Evolutionary conservation across 2,329 filamentous ascomycete genomes (phyloP).

Genomic region (Botrytis aclada): DNA sequence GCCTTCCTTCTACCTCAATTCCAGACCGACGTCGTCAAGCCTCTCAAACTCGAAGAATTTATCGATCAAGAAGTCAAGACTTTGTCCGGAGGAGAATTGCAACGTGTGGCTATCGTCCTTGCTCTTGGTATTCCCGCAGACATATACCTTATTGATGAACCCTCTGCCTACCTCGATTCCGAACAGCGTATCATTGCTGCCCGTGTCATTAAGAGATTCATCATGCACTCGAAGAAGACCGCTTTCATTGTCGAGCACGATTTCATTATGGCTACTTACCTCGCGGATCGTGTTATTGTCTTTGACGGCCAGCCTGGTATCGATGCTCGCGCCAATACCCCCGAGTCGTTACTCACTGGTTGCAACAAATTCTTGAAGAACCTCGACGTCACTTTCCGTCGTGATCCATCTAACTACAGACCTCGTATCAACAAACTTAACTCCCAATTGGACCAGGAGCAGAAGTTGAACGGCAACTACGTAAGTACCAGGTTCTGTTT

Average conservation of each 20-base stretch:
- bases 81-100: slow-evolving; percentile 97
- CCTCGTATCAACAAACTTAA: slow-evolving; percentile 98
- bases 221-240: slow-evolving; percentile 99
- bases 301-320: slow-evolving; percentile 94
- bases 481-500: slow-evolving; percentile 49
- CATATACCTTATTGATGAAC: slow-evolving; percentile 98
- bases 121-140: slow-evolving; percentile 94
- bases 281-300: slow-evolving; percentile 93
- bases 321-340: slow-evolving; percentile 80
- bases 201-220: slow-evolving; percentile 98
- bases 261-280: slow-evolving; percentile 87
- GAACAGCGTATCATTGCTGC: slow-evolving; percentile 98
- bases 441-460: slow-evolving; percentile 95
- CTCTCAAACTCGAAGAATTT: slow-evolving; percentile 97
- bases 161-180: slow-evolving; percentile 94
- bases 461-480: slow-evolving; percentile 91
- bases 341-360: slow-evolving; percentile 84
- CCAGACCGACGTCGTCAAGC: slow-evolving; percentile 99
- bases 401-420: slow-evolving; percentile 92
- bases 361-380: slow-evolving; percentile 98
- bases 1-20: slow-evolving; percentile 96
- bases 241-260: slow-evolving; percentile 99
- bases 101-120: slow-evolving; percentile 96
- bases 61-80: slow-evolving; percentile 99
- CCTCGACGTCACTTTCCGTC: slow-evolving; percentile 96